Conservation (phyloP, 164 flowering plant species). For the Aristolochia californica region DNA sequence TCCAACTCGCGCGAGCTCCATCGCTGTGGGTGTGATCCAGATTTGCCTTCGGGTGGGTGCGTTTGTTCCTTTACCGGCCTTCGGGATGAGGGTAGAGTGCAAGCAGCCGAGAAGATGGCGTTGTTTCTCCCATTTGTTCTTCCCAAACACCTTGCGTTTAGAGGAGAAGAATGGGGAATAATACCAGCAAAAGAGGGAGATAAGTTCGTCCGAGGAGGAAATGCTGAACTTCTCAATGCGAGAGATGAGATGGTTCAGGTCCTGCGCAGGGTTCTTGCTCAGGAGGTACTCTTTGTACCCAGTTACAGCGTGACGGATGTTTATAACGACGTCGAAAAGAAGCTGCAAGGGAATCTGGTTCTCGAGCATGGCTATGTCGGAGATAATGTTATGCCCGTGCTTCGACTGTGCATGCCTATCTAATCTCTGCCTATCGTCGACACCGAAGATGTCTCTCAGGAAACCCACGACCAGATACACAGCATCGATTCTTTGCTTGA, state of each 20-base stretch:
- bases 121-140: not conserved
- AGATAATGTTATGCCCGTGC: constrained; percentile 1
- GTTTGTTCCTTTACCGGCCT: not conserved
- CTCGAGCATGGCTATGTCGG: constrained; percentile 5
- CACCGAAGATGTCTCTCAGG: constrained; percentile 2
- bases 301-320: not conserved
- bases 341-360: constrained; percentile 6
- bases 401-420: not conserved
- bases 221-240: not conserved
- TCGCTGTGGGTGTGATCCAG: constrained; percentile 1
- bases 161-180: constrained; percentile 7
- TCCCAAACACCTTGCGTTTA: not conserved
- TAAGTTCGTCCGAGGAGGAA: not conserved
- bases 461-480: constrained; percentile 8
- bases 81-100: not conserved
- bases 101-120: constrained; percentile 7
- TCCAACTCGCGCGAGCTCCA: not conserved
- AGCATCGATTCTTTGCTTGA: constrained; percentile 4
- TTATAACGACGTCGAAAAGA: not conserved
- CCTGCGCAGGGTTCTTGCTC: not conserved
- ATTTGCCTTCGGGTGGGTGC: too few species aligned
- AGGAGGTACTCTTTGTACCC: not conserved
- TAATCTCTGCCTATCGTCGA: not conserved
- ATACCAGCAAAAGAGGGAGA: constrained; percentile 4
- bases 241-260: too few species aligned